phyloP scores from a whole-genome alignment of 164 flowering plant genomes.

The Vitis rupestris region DNA sequence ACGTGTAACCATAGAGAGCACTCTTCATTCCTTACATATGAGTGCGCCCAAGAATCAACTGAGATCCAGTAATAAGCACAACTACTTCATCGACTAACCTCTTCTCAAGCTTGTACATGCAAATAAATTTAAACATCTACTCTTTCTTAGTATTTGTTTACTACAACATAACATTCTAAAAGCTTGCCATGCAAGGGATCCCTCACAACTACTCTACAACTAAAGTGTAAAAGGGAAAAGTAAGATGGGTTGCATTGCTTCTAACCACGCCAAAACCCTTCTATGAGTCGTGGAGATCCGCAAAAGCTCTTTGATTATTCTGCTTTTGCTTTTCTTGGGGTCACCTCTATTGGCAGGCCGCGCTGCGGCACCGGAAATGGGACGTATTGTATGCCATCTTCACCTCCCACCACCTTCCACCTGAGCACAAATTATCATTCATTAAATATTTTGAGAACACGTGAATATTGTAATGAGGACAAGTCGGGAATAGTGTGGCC shows the following conservation, averaged over 20 bases:
- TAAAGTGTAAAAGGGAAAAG: not conserved
- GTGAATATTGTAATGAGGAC: not conserved
- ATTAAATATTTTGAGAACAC: not conserved
- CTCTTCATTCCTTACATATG: too few relatives aligned
- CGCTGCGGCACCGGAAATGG: slow-evolving; percentile 85
- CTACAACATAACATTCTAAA: too few relatives aligned
- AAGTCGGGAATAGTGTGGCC: not conserved
- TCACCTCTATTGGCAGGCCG: slow-evolving; percentile 60
- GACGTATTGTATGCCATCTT: slow-evolving; percentile 68
- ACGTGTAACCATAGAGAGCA: too few relatives aligned
- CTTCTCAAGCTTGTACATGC: too few relatives aligned
- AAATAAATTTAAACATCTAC: too few relatives aligned
- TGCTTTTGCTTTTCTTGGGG: slow-evolving; percentile 15
- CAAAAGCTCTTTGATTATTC: not conserved
- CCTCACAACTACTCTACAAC: too few relatives aligned
- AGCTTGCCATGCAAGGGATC: too few relatives aligned
- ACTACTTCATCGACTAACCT: too few relatives aligned
- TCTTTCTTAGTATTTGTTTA: too few relatives aligned
- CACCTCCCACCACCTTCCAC: slow-evolving; percentile 62
- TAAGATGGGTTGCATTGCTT: slow-evolving; percentile 9
- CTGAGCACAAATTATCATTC: slow-evolving; percentile 30
- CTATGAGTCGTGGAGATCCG: not conserved
- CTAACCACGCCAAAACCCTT: slow-evolving; percentile 4
- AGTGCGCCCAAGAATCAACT: too few relatives aligned
- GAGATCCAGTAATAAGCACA: too few relatives aligned